Evolutionary conservation across 352 stramenopile species (phyloP), one percentile per base, ranked within the genome.

Genomic region (Phytophthora palmivora): DNA sequence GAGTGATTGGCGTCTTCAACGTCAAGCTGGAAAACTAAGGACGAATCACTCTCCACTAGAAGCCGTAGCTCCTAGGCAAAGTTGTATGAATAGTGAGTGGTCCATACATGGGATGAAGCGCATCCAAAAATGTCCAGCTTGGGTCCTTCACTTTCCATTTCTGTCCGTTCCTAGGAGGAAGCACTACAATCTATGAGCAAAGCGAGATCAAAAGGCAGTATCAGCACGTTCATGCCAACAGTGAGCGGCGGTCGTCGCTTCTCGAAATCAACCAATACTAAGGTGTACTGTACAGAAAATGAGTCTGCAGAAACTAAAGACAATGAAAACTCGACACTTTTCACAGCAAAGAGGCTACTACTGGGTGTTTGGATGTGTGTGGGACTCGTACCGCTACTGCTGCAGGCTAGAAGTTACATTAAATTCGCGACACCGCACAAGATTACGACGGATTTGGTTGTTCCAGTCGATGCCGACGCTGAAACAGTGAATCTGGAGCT

Each of bases 1-100:
- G 33, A n/a, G 76, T 72, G 14, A 16, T 76, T 78, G 8, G 75
- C 59, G 16, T 85, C 88, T n/a, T n/a, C n/a, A n/a, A n/a, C n/a
- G n/a, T n/a, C n/a, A n/a, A n/a, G n/a, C n/a, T n/a, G n/a, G n/a
- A n/a, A n/a, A n/a, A n/a, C n/a, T n/a, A n/a, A n/a, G n/a, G n/a
- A n/a, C n/a, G n/a, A n/a, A n/a, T n/a, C n/a, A n/a, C n/a, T n/a
- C n/a, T n/a, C n/a, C n/a, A n/a, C n/a, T n/a, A n/a, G n/a, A n/a
- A n/a, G n/a, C n/a, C n/a, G n/a, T n/a, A n/a, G n/a, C n/a, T n/a
- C n/a, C n/a, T n/a, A n/a, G n/a, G n/a, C n/a, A n/a, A n/a, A n/a
- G n/a, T n/a, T n/a, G n/a, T n/a, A n/a, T n/a, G n/a, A n/a, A n/a
- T n/a, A n/a, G n/a, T n/a, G n/a, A n/a, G n/a, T n/a, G n/a, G n/a